These are phyloP conservation scores for Saraca asoca DNA, from an alignment of 331 rosid species.

Conservation along the genomic window DNA sequence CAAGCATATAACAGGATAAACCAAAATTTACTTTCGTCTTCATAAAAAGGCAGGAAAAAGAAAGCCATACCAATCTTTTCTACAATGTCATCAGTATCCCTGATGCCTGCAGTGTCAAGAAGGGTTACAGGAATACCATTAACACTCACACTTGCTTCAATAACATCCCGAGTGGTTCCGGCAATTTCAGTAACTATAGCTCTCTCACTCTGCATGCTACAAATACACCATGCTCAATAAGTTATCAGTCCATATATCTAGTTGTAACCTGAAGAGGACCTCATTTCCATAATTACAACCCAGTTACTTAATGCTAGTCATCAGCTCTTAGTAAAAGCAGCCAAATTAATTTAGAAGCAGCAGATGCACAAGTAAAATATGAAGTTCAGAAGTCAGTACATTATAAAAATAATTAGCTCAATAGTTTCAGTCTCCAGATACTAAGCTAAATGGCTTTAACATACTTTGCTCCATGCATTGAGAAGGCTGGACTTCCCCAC, in stretches of 20 bases:
- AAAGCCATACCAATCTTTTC: conserved; percentile 81
- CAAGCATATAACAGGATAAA: neutral
- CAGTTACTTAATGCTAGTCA: no score
- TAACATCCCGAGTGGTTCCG: conserved; percentile 96
- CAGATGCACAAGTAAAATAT: neutral
- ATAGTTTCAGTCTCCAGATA: conserved; percentile 21
- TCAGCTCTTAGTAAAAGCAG: no score
- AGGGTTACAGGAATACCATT: conserved; percentile 87
- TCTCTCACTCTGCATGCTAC: conserved; percentile 99
- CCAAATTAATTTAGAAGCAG: no score
- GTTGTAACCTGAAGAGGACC: no score
- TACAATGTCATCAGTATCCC: conserved; percentile 91
- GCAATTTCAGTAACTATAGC: conserved; percentile 98
- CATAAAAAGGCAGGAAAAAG: conserved; percentile 10
- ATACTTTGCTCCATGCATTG: conserved; percentile 99
- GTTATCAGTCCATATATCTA: conserved; percentile 11
- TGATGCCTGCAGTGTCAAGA: conserved; percentile 97
- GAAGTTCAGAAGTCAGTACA: neutral
- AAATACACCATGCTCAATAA: conserved; percentile 51
- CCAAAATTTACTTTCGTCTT: neutral
- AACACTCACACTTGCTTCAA: conserved; percentile 81
- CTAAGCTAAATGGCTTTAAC: conserved; percentile 35
- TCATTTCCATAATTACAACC: no score
- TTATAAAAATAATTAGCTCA: neutral
- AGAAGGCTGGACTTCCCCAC: conserved; percentile 99